These are phyloP conservation scores for Paraconiothyrium brasiliense DNA, from an alignment of 2,329 filamentous ascomycete genomes.

Conservation along the genomic window DNA sequence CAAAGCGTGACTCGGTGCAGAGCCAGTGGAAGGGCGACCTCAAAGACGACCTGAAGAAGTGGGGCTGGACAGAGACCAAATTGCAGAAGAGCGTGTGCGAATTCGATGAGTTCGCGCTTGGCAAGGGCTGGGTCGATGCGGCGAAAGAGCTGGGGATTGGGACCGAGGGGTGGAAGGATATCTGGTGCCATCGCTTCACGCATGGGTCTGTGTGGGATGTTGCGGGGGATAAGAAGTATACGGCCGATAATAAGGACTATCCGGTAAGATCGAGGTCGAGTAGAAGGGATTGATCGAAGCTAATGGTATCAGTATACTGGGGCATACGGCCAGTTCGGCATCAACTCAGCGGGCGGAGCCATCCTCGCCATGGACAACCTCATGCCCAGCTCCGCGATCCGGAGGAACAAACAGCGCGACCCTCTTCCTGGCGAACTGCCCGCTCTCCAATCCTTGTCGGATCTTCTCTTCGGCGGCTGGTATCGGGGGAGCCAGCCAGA, in stretches of 20 bases:
- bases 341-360: neutral
- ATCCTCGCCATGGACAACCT: conserved; percentile 9
- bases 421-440: neutral
- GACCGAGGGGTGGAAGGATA: conserved; percentile 7
- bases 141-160: conserved; percentile 3
- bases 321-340: conserved; percentile 2
- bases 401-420: conserved; percentile 1
- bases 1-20: neutral
- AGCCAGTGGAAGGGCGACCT: conserved; percentile 4
- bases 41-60: neutral
- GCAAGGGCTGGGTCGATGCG: conserved; percentile 8
- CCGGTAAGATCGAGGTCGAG: neutral
- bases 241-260: neutral
- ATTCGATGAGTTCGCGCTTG: conserved; percentile 6
- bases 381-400: conserved; percentile 5
- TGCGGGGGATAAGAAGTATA: neutral
- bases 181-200: conserved; percentile 8
- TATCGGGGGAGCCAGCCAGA: conserved; percentile 4
- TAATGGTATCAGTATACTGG: conserved; percentile 1
- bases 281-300: neutral
- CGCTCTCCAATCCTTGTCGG: conserved; percentile 4
- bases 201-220: conserved; percentile 3
- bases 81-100: conserved; percentile 3
- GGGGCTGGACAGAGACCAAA: conserved; percentile 4
- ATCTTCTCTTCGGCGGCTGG: conserved; percentile 1